phyloP scores from a whole-genome alignment of 83 land plant species.

The Picea abies region DNA sequence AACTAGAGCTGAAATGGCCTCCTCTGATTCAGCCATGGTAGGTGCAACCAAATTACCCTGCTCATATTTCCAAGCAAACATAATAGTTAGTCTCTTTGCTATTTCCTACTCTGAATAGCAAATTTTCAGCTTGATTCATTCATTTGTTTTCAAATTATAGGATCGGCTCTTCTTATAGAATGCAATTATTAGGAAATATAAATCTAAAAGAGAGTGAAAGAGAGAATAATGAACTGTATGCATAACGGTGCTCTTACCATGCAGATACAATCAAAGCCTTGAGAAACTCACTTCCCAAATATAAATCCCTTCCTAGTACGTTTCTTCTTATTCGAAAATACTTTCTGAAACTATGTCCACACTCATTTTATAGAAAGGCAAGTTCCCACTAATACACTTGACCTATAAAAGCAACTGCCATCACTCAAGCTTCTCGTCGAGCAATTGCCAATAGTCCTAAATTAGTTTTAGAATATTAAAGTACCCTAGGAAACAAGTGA shows the following conservation, averaged over 20 bases:
- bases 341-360: background rate
- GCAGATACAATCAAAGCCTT: background rate
- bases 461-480: background rate
- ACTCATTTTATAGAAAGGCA: background rate
- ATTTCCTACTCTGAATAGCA: background rate
- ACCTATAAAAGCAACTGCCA: background rate
- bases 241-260: background rate
- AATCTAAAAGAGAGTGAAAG: background rate
- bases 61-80: conserved; percentile 1
- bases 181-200: background rate
- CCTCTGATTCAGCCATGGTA: conserved; percentile 75
- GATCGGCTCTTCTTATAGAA: background rate
- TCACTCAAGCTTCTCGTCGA: background rate
- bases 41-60: conserved; percentile 21
- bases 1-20: conserved; percentile 74
- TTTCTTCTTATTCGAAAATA: background rate
- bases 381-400: background rate
- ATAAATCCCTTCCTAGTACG: background rate
- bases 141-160: background rate
- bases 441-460: background rate
- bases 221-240: background rate
- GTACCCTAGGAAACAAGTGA: background rate
- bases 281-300: background rate
- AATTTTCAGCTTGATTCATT: background rate
- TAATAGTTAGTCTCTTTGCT: background rate